Percentiles rank a stretch among this genome's conserved stretches.
Conservation (phyloP, 345 rosid species). For the Eucalyptus sideroxylon region DNA sequence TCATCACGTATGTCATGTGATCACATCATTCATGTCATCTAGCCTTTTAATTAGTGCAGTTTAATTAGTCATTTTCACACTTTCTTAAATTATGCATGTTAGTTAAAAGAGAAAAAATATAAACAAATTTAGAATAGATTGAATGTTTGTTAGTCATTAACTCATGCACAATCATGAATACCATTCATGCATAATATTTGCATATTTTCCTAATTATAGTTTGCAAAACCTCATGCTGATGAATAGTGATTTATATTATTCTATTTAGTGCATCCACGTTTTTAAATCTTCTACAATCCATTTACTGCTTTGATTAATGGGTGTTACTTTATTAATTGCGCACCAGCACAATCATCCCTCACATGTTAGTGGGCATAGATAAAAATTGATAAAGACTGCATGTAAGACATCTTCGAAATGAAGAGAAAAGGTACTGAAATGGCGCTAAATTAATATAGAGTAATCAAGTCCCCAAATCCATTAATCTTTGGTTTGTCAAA, state of each 20-base stretch:
- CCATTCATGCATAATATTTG: neutral
- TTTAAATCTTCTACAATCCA: neutral
- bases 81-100: neutral
- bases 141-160: neutral
- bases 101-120: neutral
- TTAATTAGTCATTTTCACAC: neutral
- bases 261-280: accelerated
- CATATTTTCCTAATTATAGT: neutral
- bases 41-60: neutral
- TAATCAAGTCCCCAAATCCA: neutral
- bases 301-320: neutral
- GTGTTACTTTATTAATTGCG: neutral
- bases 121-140: neutral
- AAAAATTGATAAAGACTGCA: neutral
- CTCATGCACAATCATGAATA: neutral
- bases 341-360: neutral
- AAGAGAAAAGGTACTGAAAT: neutral
- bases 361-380: neutral
- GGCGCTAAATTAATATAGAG: neutral
- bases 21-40: neutral
- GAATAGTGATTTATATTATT: neutral
- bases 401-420: neutral
- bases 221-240: neutral
- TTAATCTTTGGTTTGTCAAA: neutral
- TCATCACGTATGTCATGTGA: neutral